Evolutionary conservation across 371 early-diverging fungal genomes (phyloP).

Genomic region (Actinomortierella wolfii): DNA sequence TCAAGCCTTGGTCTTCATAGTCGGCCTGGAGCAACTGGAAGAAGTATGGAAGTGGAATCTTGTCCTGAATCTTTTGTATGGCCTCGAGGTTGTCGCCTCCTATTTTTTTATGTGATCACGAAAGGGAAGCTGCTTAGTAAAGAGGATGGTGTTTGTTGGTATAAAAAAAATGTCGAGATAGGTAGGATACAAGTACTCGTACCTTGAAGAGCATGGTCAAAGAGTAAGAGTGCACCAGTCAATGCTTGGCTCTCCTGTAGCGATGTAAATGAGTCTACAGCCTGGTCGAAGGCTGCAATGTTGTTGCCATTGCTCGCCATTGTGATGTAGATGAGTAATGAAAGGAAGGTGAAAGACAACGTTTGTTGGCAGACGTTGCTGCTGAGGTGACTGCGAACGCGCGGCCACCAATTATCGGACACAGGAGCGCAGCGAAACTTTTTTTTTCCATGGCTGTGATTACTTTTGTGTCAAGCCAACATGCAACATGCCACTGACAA

Average conservation of each 20-base stretch:
- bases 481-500: no score
- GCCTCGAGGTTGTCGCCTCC: slow-evolving; percentile 6
- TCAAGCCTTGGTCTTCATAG: slow-evolving; percentile 21
- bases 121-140: not conserved
- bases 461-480: no score
- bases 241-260: slow-evolving; percentile 24
- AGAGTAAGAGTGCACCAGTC: slow-evolving; percentile 20
- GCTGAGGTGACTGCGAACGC: no score
- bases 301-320: no score
- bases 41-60: slow-evolving; percentile 23
- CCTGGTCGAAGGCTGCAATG: slow-evolving; percentile 1
- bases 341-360: no score
- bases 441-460: no score
- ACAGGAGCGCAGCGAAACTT: no score
- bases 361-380: no score
- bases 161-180: no score
- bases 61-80: slow-evolving; percentile 10
- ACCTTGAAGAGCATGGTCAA: slow-evolving; percentile 21
- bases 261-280: slow-evolving; percentile 14
- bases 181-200: not conserved
- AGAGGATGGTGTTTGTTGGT: no score
- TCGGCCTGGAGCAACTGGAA: slow-evolving; percentile 28
- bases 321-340: no score
- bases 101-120: not conserved
- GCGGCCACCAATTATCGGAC: no score